Evolutionary conservation across 768 basidiomycete genomes (phyloP).

Genomic region (Termitomyces sp.): DNA sequence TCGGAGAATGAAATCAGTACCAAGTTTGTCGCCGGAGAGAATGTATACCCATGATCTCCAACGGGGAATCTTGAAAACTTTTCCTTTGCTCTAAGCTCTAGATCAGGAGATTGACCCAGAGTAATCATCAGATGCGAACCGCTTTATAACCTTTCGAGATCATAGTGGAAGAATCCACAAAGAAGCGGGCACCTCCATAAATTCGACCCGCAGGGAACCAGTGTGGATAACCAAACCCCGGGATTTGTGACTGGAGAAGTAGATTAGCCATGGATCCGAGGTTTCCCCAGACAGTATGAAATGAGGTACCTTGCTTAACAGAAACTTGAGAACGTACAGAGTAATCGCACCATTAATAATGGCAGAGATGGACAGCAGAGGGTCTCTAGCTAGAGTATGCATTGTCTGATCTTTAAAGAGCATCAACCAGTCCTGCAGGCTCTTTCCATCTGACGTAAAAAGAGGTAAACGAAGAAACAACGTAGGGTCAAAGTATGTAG

Average conservation of each 20-base stretch:
- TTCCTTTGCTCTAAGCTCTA: not conserved
- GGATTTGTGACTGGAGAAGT: not conserved
- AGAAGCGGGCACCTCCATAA: not conserved
- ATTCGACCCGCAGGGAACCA: not conserved
- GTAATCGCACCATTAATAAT: not conserved
- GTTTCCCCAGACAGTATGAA: not conserved
- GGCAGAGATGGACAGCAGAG: not conserved
- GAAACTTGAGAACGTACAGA: not conserved
- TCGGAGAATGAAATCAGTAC: not conserved
- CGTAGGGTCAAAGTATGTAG: not conserved
- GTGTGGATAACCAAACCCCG: not conserved
- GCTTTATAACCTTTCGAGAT: not conserved
- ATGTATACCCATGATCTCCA: constrained; percentile 2
- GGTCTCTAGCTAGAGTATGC: too few species aligned
- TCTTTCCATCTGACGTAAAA: not conserved
- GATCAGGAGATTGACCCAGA: not conserved
- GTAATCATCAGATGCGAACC: not conserved
- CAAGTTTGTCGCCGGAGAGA: not conserved
- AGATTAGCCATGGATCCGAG: not conserved
- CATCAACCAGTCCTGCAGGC: not conserved
- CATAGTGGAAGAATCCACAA: not conserved
- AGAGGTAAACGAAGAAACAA: not conserved
- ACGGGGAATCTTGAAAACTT: not conserved
- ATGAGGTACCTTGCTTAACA: not conserved
- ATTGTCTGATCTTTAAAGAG: not conserved